Base-by-base conservation (phyloP, 169 alveolate genomes). In the Theileria sp. region DNA sequence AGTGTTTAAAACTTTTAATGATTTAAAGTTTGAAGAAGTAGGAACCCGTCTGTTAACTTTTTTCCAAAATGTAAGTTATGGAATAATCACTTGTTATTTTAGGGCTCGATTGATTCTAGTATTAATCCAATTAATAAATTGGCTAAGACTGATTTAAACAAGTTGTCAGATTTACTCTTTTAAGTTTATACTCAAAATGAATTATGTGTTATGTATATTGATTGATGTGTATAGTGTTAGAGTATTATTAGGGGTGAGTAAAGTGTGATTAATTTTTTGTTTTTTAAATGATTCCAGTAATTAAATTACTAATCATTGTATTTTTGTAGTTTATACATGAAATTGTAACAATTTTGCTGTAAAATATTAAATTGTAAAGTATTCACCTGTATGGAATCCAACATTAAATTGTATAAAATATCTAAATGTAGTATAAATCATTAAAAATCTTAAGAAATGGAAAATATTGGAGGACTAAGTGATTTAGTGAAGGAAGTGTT, bases 51-150 rank as follows among this genome's bases (percentile, higher is more conserved):
- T 84, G 23, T 61, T 17, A 58, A 67, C 26, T 5, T 84, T 84
- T 78, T 84, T 84, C 38, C 64, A 30, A 26, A 76, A 84, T 77
- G 90, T 84, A 71, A 17, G 70, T 4, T 7, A 15, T 8, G 15
- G 21, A 28, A 1, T 19, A 25, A 64, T n/a, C 9, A 30, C 9
- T 15, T 6, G 26, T 61, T 71, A 2, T 30, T 77, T n/a, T 30
- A 84, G 90, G 90, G 90, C 17, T 84, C 90, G 7, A 79, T 71
- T 5, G 90, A 84, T 60, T 72, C 90, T 0, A 70, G 83, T 25
- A 28, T 84, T 26, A 30, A 13, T n/a, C 87, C 90, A 28, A 60
- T 84, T 23, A 65, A 70, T 54, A 50, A 23, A 28, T 61, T 82
- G 80, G 79, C 88, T 2, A 80, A 84, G 13, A n/a, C 64, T 13